These are phyloP conservation scores for Paraphoma chrysanthemicola DNA, from an alignment of 2,329 filamentous ascomycete species.

Conservation along the genomic window DNA sequence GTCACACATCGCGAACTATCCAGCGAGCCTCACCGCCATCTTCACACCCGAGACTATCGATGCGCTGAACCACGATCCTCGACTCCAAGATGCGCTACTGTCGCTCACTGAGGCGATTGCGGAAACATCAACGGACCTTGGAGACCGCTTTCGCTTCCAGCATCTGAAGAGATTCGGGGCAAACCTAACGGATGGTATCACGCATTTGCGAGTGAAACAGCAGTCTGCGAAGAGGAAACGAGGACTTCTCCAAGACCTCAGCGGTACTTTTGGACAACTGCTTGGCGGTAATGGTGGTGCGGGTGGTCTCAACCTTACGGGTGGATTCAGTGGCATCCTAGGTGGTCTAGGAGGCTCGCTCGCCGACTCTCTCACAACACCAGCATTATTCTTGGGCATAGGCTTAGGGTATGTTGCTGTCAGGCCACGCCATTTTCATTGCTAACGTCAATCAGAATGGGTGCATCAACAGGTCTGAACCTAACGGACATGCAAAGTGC, in stretches of 20 bases:
- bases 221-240: constrained; percentile 8
- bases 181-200: constrained; percentile 23
- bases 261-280: not conserved
- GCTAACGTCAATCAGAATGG: constrained; percentile 28
- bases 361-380: constrained; percentile 24
- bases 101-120: constrained; percentile 30
- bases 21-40: constrained; percentile 11
- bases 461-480: constrained; percentile 33
- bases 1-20: constrained; percentile 1
- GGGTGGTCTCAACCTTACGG: constrained; percentile 13
- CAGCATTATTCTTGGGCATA: constrained; percentile 39
- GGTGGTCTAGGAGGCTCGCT: constrained; percentile 17
- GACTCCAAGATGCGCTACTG: constrained; percentile 28
- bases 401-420: constrained; percentile 30
- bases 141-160: constrained; percentile 16
- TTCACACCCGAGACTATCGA: constrained; percentile 30
- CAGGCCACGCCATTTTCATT: not conserved
- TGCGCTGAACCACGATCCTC: constrained; percentile 30
- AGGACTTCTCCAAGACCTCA: constrained; percentile 15
- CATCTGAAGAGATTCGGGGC: constrained; percentile 22
- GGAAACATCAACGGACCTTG: constrained; percentile 24
- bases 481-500: constrained; percentile 24
- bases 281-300: not conserved
- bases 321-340: constrained; percentile 18
- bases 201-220: constrained; percentile 10